Base-by-base conservation (phyloP, 805 yeast species). In the Kluyveromyces dobzhanskii region DNA sequence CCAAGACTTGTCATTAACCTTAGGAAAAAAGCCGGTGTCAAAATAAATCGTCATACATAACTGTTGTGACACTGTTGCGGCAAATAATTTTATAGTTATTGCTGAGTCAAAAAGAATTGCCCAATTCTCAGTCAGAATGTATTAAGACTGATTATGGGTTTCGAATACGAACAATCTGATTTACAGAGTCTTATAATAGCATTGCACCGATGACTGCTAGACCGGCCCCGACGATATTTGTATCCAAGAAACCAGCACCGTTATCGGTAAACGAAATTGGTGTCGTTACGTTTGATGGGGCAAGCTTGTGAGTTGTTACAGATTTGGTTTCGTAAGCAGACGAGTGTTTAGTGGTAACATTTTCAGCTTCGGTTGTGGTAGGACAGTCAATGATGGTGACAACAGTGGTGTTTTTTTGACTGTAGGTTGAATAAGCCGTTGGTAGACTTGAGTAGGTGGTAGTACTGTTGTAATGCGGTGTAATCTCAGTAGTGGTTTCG, bases 121-220 rank as follows among this genome's bases (percentile, higher is more conserved):
- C n/a, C n/a, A n/a, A n/a, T n/a, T n/a, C n/a, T n/a, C n/a, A n/a
- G n/a, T n/a, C n/a, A n/a, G n/a, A n/a, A n/a, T n/a, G n/a, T n/a
- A n/a, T n/a, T n/a, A n/a, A n/a, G n/a, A n/a, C n/a, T n/a, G n/a
- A n/a, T n/a, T n/a, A n/a, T n/a, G n/a, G n/a, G n/a, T n/a, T n/a
- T n/a, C n/a, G n/a, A n/a, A n/a, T n/a, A n/a, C n/a, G n/a, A n/a
- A n/a, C n/a, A n/a, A n/a, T n/a, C n/a, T n/a, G n/a, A n/a, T n/a
- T 21, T 21, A 21, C 9, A 6, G 24, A 6, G 24, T 6, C 24
- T 47, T 46, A 50, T 41, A 50, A 41, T 43, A 50, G 39, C 49
- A 50, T 30, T 30, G 54, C 54, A 48, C 54, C 54, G 35, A 49
- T 50, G 41, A 51, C 53, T 27, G 41, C 46, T 43, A 50, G 44